phyloP scores from a whole-genome alignment of 441 rosid species.

The Gossypium davidsonii region DNA sequence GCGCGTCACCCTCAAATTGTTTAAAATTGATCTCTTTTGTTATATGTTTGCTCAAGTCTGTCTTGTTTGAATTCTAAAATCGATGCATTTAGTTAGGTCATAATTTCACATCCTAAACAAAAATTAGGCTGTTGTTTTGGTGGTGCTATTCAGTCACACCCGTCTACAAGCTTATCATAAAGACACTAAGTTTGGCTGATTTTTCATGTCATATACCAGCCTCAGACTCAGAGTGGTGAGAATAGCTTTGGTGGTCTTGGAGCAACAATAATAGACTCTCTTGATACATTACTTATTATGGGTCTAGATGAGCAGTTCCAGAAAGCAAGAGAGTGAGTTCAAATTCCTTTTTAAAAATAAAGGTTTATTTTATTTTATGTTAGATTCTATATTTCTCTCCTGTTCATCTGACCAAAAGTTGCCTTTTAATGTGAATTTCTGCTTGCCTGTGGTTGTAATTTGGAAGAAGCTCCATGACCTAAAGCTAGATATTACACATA shows the following conservation, averaged over 20 bases:
- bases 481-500: not conserved
- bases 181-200: not conserved
- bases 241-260: conserved; percentile 98
- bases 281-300: conserved; percentile 92
- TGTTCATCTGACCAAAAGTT: not conserved
- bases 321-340: conserved; percentile 87
- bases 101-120: not conserved
- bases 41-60: not conserved
- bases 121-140: not conserved
- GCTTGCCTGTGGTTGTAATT: not conserved
- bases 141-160: not conserved
- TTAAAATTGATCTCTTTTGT: not conserved
- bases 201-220: conserved; percentile 37
- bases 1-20: not conserved
- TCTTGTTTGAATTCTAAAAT: not conserved
- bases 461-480: not conserved
- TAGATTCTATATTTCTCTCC: not conserved
- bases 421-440: not conserved
- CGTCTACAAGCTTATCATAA: not conserved
- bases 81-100: not conserved
- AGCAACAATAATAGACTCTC: conserved; percentile 84
- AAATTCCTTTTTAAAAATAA: not conserved
- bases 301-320: conserved; percentile 86
- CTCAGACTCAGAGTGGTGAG: conserved; percentile 75
- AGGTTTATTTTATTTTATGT: not conserved